Evolutionary conservation across 352 stramenopile genomes (phyloP).

Genomic region (Aphanomyces invadans): DNA sequence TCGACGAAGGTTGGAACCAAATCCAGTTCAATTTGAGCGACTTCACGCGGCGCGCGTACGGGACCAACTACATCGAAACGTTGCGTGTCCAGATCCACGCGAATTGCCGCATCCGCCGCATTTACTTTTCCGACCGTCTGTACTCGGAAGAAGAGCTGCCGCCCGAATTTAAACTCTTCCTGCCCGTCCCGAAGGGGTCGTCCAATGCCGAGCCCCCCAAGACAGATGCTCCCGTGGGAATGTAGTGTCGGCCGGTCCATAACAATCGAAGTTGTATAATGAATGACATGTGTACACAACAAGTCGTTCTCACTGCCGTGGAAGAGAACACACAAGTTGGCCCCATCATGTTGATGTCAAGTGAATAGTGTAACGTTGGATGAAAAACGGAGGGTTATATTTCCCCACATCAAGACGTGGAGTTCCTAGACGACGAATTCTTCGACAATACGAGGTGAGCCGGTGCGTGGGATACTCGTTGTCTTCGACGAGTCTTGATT

Average conservation of each 20-base stretch:
- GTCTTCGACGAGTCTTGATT: not conserved
- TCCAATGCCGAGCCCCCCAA: constrained; percentile 30
- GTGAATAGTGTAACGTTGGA: too few relatives aligned
- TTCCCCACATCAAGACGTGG: too few relatives aligned
- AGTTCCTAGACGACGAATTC: not conserved
- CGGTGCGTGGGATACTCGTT: too few relatives aligned
- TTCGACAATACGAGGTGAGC: not conserved
- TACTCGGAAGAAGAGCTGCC: constrained; percentile 97
- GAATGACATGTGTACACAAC: too few relatives aligned
- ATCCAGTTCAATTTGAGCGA: constrained; percentile 98
- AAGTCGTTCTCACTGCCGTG: too few relatives aligned
- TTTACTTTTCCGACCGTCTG: constrained; percentile 96
- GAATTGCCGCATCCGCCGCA: constrained; percentile 95
- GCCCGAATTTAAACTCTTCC: constrained; percentile 96
- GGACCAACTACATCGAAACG: constrained; percentile 97
- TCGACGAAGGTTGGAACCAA: constrained; percentile 98
- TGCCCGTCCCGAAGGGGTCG: constrained; percentile 89
- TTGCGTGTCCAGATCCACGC: constrained; percentile 96
- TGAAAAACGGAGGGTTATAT: too few relatives aligned
- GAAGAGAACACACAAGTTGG: too few relatives aligned
- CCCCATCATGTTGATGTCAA: too few relatives aligned
- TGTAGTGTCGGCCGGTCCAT: too few relatives aligned
- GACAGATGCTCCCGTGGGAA: constrained; percentile 32
- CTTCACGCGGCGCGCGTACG: constrained; percentile 95
- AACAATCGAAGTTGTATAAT: not conserved